A percentile compares a stretch with the other conserved stretches of the same genome.
Conservation (phyloP, 768 basidiomycete species). For the Hericium erinaceus region DNA sequence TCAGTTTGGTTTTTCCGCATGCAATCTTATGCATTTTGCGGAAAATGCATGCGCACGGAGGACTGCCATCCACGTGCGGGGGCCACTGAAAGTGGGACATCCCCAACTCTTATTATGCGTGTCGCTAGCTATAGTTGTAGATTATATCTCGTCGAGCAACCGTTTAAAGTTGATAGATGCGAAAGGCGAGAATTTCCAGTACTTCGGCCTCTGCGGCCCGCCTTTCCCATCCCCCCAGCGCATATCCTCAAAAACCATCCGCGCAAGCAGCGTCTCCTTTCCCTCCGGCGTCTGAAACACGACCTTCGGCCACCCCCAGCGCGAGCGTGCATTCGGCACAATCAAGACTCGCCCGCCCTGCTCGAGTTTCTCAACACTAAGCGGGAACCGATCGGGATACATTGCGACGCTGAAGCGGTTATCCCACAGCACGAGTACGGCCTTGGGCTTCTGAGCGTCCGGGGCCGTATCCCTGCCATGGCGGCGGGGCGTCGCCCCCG, state of each 20-base stretch:
- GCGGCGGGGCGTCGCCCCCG: too few relatives aligned
- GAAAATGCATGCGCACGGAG: neutral
- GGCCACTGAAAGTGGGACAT: too few relatives aligned
- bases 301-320: slow-evolving; percentile 42
- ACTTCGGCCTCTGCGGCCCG: neutral
- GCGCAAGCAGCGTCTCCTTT: slow-evolving; percentile 9
- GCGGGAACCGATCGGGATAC: slow-evolving; percentile 34
- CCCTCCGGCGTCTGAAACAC: slow-evolving; percentile 14
- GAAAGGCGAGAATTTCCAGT: neutral
- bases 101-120: too few relatives aligned
- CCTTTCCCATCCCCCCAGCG: slow-evolving; percentile 6
- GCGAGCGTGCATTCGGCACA: slow-evolving; percentile 23
- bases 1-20: too few relatives aligned
- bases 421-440: slow-evolving; percentile 46
- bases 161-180: slow-evolving; percentile 13
- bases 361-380: slow-evolving; percentile 10
- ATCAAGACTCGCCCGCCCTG: slow-evolving; percentile 24
- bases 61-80: too few relatives aligned
- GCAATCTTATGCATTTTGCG: neutral
- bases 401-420: slow-evolving; percentile 51
- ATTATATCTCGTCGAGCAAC: slow-evolving; percentile 11
- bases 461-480: neutral
- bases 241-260: slow-evolving; percentile 5
- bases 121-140: neutral
- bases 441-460: slow-evolving; percentile 10